Evolutionary conservation across 768 basidiomycete genomes (phyloP).

Genomic region (Candolleomyces aberdarensis): DNA sequence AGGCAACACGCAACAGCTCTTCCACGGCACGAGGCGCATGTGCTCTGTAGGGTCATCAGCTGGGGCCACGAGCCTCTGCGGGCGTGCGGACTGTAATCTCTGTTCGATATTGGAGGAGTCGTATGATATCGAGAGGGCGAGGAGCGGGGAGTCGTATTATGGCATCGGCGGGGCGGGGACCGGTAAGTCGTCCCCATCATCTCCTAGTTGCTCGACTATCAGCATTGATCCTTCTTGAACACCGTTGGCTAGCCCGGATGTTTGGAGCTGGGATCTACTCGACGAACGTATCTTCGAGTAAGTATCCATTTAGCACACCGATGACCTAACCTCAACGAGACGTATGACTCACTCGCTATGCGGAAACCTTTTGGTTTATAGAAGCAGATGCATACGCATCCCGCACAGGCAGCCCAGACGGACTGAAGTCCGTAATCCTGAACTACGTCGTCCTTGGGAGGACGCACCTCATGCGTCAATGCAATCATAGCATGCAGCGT

Average conservation of each 20-base stretch:
- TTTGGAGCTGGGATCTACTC: conserved; percentile 21
- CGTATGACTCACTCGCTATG: background rate
- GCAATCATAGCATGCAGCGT: conserved; percentile 25
- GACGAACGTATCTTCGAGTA: conserved; percentile 21
- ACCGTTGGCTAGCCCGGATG: too few relatives aligned
- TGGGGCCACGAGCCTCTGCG: conserved; percentile 14
- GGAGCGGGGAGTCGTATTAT: conserved; percentile 12
- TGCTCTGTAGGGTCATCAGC: conserved; percentile 21
- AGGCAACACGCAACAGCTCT: conserved; percentile 26
- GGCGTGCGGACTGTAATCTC: conserved; percentile 18
- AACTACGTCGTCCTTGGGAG: conserved; percentile 27
- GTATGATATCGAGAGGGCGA: conserved; percentile 27
- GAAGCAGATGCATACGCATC: conserved; percentile 23
- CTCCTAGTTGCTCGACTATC: too few relatives aligned
- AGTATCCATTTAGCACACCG: background rate
- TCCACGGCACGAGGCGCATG: conserved; percentile 23
- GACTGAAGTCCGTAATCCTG: conserved; percentile 21
- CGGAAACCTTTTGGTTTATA: background rate
- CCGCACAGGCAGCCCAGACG: conserved; percentile 10
- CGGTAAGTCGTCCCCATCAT: background rate
- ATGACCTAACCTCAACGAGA: background rate
- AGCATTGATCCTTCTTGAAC: too few relatives aligned
- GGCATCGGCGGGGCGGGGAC: too few relatives aligned
- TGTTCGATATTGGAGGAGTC: conserved; percentile 26
- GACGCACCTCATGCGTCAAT: conserved; percentile 22